phyloP scores from a whole-genome alignment of 345 rosid genomes.

The Aurinia saxatilis region DNA sequence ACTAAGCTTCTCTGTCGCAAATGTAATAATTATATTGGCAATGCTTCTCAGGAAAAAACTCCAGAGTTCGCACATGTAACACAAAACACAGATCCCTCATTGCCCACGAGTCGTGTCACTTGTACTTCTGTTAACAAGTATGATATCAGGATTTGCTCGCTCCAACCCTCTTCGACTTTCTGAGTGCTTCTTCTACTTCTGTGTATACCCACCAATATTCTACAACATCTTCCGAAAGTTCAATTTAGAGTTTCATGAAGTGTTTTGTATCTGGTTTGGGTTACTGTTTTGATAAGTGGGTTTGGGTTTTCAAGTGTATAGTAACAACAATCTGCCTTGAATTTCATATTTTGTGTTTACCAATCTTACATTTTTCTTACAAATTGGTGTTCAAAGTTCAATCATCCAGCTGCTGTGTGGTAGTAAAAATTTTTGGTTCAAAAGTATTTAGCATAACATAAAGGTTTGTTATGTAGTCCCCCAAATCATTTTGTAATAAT shows the following conservation, averaged over 20 bases:
- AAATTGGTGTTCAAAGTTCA: not conserved
- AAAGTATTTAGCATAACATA: not conserved
- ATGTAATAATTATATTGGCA: conserved; percentile 73
- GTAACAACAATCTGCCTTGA: not conserved
- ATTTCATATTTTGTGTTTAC: not conserved
- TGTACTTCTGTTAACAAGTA: conserved; percentile 37
- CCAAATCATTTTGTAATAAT: not conserved
- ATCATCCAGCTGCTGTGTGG: too few relatives aligned
- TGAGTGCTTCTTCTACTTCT: conserved; percentile 1
- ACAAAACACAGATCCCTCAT: conserved; percentile 38
- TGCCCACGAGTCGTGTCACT: conserved; percentile 34
- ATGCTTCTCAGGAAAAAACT: conserved; percentile 47
- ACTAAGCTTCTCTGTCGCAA: conserved; percentile 92
- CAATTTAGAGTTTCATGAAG: not conserved
- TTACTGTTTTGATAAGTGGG: conserved; percentile 8
- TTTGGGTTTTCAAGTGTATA: conserved; percentile 12
- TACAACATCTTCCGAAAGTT: not conserved
- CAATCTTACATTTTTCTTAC: not conserved
- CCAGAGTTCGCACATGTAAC: conserved; percentile 38
- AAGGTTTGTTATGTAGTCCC: not conserved
- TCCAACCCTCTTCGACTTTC: conserved; percentile 48
- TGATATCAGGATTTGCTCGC: conserved; percentile 71
- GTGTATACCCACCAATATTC: not conserved
- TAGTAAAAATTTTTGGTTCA: too few relatives aligned
- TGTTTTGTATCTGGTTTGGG: not conserved